Evolutionary conservation across 192 early-diverging fungal species (phyloP).

Genomic region (Rhizoclosmatium sp.): DNA sequence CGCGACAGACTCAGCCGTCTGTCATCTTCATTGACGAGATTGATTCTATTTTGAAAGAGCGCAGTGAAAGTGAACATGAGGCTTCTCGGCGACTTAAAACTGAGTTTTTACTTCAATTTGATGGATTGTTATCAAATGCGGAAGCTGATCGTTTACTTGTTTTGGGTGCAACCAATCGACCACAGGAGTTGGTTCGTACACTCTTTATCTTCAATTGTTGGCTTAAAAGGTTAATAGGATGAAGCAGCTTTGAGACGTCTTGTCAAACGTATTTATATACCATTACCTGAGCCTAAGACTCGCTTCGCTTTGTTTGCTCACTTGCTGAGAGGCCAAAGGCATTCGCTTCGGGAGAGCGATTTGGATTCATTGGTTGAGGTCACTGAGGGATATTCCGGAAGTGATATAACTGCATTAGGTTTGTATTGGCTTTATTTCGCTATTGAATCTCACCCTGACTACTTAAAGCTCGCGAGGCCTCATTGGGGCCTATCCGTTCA

Average conservation of each 20-base stretch:
- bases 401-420: slow-evolving; percentile 62
- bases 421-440: not conserved
- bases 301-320: slow-evolving; percentile 47
- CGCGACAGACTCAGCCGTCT: slow-evolving; percentile 57
- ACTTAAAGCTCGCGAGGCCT: slow-evolving; percentile 58
- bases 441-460: not conserved
- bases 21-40: slow-evolving; percentile 70
- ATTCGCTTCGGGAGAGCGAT: slow-evolving; percentile 43
- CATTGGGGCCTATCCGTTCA: slow-evolving; percentile 58
- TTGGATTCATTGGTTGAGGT: slow-evolving; percentile 38
- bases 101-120: slow-evolving; percentile 67
- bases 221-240: slow-evolving; percentile 40
- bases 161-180: slow-evolving; percentile 65
- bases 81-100: slow-evolving; percentile 63
- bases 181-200: slow-evolving; percentile 55
- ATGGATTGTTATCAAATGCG: slow-evolving; percentile 49
- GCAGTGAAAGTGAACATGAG: slow-evolving; percentile 63
- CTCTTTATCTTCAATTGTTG: not conserved
- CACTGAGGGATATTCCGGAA: slow-evolving; percentile 61
- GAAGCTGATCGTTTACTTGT: slow-evolving; percentile 55
- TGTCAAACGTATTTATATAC: slow-evolving; percentile 66
- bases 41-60: slow-evolving; percentile 60
- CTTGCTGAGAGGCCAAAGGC: slow-evolving; percentile 49
- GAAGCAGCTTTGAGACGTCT: slow-evolving; percentile 62
- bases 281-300: slow-evolving; percentile 59